Evolutionary conservation across 768 basidiomycete species (phyloP).

Genomic region (Suillus hirtellus): DNA sequence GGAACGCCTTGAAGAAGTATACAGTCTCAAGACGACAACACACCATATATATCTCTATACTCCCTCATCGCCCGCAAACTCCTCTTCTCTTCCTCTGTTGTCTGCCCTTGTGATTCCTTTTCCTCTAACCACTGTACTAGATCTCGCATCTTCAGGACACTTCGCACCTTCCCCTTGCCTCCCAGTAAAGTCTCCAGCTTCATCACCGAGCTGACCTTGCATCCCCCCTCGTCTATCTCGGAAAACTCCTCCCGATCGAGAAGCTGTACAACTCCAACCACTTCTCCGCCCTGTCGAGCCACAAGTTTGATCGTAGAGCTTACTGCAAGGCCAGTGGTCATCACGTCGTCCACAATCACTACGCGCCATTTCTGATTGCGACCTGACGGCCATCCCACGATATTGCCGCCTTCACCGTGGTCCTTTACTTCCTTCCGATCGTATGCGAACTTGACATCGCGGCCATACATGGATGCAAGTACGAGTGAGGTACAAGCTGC

Average conservation of each 20-base stretch:
- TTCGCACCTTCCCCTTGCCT: conserved; percentile 66
- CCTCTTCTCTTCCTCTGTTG: conserved; percentile 42
- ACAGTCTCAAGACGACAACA: neutral
- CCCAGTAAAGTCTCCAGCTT: conserved; percentile 76
- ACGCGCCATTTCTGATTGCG: conserved; percentile 60
- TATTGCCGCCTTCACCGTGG: conserved; percentile 91
- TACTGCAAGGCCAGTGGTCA: conserved; percentile 90
- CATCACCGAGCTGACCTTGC: conserved; percentile 67
- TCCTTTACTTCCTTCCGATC: conserved; percentile 96
- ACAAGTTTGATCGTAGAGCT: conserved; percentile 81
- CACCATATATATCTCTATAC: conserved; percentile 47
- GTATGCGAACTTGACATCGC: conserved; percentile 81
- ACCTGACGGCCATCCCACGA: conserved; percentile 84
- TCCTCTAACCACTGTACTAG: conserved; percentile 79
- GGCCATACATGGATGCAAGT: conserved; percentile 63
- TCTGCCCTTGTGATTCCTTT: conserved; percentile 35
- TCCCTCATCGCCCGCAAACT: conserved; percentile 71
- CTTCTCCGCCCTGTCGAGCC: conserved; percentile 63
- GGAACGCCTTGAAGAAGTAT: neutral
- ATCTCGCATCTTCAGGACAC: conserved; percentile 84
- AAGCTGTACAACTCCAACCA: conserved; percentile 86
- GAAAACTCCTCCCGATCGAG: conserved; percentile 60
- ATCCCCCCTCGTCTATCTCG: conserved; percentile 29
- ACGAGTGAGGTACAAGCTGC: conserved; percentile 82
- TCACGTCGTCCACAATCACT: conserved; percentile 93